Conservation (phyloP, 164 flowering plant genomes). For the Berberis vulgaris region DNA sequence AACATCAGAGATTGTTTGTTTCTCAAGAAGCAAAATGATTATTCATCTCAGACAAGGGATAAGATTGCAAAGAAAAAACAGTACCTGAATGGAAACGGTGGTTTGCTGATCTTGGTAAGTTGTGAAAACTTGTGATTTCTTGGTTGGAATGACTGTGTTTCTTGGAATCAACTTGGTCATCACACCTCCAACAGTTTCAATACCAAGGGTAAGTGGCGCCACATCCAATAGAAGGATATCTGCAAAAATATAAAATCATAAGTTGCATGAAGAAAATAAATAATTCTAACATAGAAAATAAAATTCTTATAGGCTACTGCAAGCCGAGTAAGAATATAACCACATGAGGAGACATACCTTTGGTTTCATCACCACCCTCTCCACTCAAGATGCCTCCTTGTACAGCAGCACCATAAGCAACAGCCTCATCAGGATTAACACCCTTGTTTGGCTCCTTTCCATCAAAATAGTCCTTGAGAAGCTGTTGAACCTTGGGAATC, state of each 20-base stretch:
- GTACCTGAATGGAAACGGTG: conserved; percentile 33
- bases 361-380: conserved; percentile 36
- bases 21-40: too few species aligned
- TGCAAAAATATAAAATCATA: conserved; percentile 2
- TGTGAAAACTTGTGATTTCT: conserved; percentile 34
- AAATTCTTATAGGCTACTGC: not conserved
- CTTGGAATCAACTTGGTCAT: conserved; percentile 44
- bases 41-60: too few species aligned
- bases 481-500: conserved; percentile 24
- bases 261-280: too few species aligned
- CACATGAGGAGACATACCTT: conserved; percentile 16
- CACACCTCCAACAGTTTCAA: conserved; percentile 41
- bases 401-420: conserved; percentile 47
- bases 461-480: conserved; percentile 18
- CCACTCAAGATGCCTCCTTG: conserved; percentile 36
- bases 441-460: conserved; percentile 24
- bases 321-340: not conserved
- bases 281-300: too few species aligned
- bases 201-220: conserved; percentile 34
- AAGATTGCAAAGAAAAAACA: not conserved
- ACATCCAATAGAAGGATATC: conserved; percentile 37
- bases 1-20: too few species aligned
- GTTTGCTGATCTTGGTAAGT: conserved; percentile 39
- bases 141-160: conserved; percentile 39
- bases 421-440: conserved; percentile 48